Evolutionary conservation across 768 basidiomycete genomes (phyloP).

Genomic region (Nidula microcarpa): DNA sequence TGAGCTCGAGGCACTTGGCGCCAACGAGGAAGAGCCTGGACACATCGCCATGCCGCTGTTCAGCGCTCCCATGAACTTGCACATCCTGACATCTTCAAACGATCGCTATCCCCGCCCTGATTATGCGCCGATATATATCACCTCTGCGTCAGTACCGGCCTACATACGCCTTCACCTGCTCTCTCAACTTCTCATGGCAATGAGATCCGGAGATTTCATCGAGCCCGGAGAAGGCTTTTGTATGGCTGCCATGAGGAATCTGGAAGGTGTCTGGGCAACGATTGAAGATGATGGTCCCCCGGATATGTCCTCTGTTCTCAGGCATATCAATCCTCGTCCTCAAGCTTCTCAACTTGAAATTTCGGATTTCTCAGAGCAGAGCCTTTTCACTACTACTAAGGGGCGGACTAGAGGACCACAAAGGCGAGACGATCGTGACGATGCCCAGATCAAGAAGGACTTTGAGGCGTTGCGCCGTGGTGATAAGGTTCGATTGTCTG

Average conservation of each 20-base stretch:
- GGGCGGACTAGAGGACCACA: slow-evolving; percentile 15
- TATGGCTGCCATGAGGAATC: slow-evolving; percentile 62
- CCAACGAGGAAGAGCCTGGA: slow-evolving; percentile 36
- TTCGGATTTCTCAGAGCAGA: background rate
- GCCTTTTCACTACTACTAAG: background rate
- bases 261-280: slow-evolving; percentile 68
- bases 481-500: slow-evolving; percentile 23
- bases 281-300: slow-evolving; percentile 74
- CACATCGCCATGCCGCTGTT: slow-evolving; percentile 63
- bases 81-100: slow-evolving; percentile 54
- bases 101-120: slow-evolving; percentile 39
- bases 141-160: slow-evolving; percentile 64
- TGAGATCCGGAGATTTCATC: slow-evolving; percentile 52
- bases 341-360: slow-evolving; percentile 3
- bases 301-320: slow-evolving; percentile 64
- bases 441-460: slow-evolving; percentile 46
- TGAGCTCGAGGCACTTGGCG: slow-evolving; percentile 56
- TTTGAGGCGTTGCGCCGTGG: slow-evolving; percentile 45
- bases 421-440: slow-evolving; percentile 37
- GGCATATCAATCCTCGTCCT: slow-evolving; percentile 46
- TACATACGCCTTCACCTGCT: slow-evolving; percentile 86
- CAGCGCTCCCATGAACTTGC: slow-evolving; percentile 60
- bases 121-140: slow-evolving; percentile 72
- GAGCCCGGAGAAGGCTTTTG: slow-evolving; percentile 70
- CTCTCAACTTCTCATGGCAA: slow-evolving; percentile 53